Percentiles rank a stretch among this genome's conserved stretches.
Evolutionary conservation across 208 protist species (phyloP).

Genomic region (Leishmania turanica): DNA sequence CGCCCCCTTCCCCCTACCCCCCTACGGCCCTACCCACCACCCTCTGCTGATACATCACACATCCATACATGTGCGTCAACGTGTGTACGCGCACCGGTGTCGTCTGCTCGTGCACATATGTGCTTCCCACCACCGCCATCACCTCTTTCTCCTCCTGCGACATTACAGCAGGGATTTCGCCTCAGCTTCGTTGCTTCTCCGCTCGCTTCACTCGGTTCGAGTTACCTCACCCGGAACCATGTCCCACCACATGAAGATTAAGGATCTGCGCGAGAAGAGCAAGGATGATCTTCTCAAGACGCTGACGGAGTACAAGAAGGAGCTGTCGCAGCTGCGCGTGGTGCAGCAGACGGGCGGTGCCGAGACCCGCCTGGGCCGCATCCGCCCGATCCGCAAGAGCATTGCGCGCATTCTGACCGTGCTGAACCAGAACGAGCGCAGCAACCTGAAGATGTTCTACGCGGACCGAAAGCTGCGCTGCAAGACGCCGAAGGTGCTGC

Average conservation of each 20-base stretch:
- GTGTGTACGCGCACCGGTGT: not conserved
- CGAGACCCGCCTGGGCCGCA: slow-evolving; percentile 94
- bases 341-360: slow-evolving; percentile 94
- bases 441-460: slow-evolving; percentile 95
- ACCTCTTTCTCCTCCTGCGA: not conserved
- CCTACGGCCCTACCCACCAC: not conserved
- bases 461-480: slow-evolving; percentile 87
- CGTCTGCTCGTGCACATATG: not conserved
- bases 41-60: not conserved
- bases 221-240: slow-evolving; percentile 36
- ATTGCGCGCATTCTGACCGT: slow-evolving; percentile 98
- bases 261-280: slow-evolving; percentile 93
- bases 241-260: slow-evolving; percentile 88
- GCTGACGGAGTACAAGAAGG: slow-evolving; percentile 97
- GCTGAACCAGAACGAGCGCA: slow-evolving; percentile 96
- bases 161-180: not conserved
- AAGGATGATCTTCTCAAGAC: slow-evolving; percentile 97
- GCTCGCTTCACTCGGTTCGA: not conserved
- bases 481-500: slow-evolving; percentile 81
- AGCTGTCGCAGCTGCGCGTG: slow-evolving; percentile 97
- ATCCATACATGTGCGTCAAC: not conserved
- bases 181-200: not conserved
- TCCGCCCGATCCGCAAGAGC: slow-evolving; percentile 96
- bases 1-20: not conserved
- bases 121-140: not conserved